Evolutionary conservation across 2,329 filamentous ascomycete genomes (phyloP), one percentile per base, ranked within the genome.

Genomic region (Cytospora schulzeri): DNA sequence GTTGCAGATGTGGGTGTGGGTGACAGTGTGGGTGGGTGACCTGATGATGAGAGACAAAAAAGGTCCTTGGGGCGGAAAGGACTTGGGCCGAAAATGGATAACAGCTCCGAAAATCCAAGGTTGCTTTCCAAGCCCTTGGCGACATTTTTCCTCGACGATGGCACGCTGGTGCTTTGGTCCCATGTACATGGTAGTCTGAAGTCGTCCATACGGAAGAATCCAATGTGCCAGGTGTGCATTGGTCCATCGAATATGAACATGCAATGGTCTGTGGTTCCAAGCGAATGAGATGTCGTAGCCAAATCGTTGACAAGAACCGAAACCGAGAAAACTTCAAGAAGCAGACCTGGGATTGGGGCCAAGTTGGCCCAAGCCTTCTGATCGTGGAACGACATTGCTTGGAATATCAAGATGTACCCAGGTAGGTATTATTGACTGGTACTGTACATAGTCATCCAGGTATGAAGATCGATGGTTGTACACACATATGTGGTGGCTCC

Each of bases 361-460:
- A 41, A 38, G 60, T 22, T 62, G 22, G 55, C 29, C 60, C 55
- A 52, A 51, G 60, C 60, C 60, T 38, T n/a, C n/a, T 52, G 41
- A 51, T 35, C 33, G 38, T 51, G 52, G 22, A 24, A 62, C 52
- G 22, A 26, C 22, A 15, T 19, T 11, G 6, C 19, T 14, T 15
- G n/a, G 19, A 19, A 61, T 45, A 31, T 24, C 50, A 38, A 51
- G 31, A 52, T 24, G 35, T 51, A 60, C 58, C 41, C n/a, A n/a
- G n/a, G n/a, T n/a, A n/a, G n/a, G n/a, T n/a, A n/a, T n/a, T n/a
- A n/a, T n/a, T n/a, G n/a, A n/a, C n/a, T n/a, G n/a, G n/a, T 51
- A 28, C 31, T 50, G 41, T 33, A 17, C 35, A 38, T 38, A 38
- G 15, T 24, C 41, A 33, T 19, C 12, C 38, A 33, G 35, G 11